Evolutionary conservation across 176 grass and related monocot genomes (phyloP), one percentile per base, ranked within the genome.

Genomic region (Tillandsia fasciculata): DNA sequence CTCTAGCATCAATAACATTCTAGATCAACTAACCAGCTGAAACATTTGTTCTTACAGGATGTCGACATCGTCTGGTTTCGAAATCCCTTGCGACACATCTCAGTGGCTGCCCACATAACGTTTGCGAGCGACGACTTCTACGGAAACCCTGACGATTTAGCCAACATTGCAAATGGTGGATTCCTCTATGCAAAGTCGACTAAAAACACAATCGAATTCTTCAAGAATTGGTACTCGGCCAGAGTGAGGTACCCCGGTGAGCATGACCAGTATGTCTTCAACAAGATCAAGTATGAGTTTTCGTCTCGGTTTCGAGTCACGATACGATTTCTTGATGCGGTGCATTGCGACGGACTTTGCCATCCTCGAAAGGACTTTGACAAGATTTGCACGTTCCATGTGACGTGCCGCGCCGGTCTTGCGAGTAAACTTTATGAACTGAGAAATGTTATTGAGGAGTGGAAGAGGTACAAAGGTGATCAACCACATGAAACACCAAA

Each of bases 361-460:
- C 29, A 80, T 9, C 61, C 28, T 12, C 73, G 65, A 49, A 65
- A 13, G 50, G 70, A 80, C 17, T 66, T 80, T n/a, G 61, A 57
- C 63, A 74, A 74, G 63, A 47, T 80, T 11, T 80, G 78, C 51
- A 80, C 78, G 2, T 63, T 80, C 49, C 78, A 80, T 48, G 78
- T 51, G 12, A 80, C 65, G 53, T 80, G 78, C 48, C 59, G 64
- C 12, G 64, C 66, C 52, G 78, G 78, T 27, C 22, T 80, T 12
- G 10, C 2, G 0, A 53, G 63, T 3, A 80, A 74, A 64, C 63
- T 80, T 72, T 8, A 63, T 48, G 78, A 72, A 27, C 42, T 80
- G 27, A 80, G 64, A 50, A 26, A 64, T 2, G 79, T 73, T 57
- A 57, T 74, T 52, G 68, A 75, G 15, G 56, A 23, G 13, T 61